A percentile compares a stretch with the other conserved stretches of the same genome.
Conservation (phyloP, 345 rosid genomes). For the Camelina laxa region DNA sequence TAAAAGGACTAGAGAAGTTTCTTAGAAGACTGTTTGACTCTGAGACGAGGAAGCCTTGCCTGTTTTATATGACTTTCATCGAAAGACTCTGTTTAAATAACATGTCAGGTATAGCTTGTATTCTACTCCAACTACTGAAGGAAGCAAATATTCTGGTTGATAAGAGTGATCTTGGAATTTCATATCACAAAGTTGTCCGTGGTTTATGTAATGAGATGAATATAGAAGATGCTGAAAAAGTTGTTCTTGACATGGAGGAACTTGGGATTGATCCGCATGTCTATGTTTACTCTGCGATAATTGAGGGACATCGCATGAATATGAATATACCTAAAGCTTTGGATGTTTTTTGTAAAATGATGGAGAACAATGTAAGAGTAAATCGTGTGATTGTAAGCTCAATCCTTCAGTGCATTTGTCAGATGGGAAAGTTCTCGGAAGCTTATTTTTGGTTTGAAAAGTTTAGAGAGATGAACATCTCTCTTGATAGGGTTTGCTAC, state of each 20-base stretch:
- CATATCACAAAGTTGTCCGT: slow-evolving; percentile 53
- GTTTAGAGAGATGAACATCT: slow-evolving; percentile 46
- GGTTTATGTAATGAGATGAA: slow-evolving; percentile 68
- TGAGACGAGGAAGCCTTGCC: slow-evolving; percentile 43
- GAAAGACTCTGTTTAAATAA: slow-evolving; percentile 66
- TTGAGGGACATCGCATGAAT: slow-evolving; percentile 55
- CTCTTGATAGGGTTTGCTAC: slow-evolving; percentile 65
- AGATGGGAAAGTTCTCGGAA: slow-evolving; percentile 48
- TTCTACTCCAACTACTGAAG: slow-evolving; percentile 49
- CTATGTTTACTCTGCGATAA: slow-evolving; percentile 56
- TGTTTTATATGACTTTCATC: slow-evolving; percentile 55
- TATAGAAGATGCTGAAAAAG: slow-evolving; percentile 56
- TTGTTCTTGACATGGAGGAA: slow-evolving; percentile 55
- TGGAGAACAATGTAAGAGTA: slow-evolving; percentile 47
- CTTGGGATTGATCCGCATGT: slow-evolving; percentile 56
- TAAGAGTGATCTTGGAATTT: slow-evolving; percentile 35
- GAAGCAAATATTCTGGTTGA: slow-evolving; percentile 49
- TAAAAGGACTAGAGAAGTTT: slow-evolving; percentile 46
- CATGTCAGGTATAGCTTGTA: slow-evolving; percentile 50
- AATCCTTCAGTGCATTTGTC: slow-evolving; percentile 61
- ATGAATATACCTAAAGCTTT: slow-evolving; percentile 57
- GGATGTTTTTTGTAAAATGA: slow-evolving; percentile 53
- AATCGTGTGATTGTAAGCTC: slow-evolving; percentile 60
- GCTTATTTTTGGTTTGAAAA: slow-evolving; percentile 46
- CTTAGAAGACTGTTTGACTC: slow-evolving; percentile 54